A percentile compares a stretch with the other conserved stretches of the same genome.
Conservation (phyloP, 495 filamentous ascomycete species). For the Tricharina praecox region DNA sequence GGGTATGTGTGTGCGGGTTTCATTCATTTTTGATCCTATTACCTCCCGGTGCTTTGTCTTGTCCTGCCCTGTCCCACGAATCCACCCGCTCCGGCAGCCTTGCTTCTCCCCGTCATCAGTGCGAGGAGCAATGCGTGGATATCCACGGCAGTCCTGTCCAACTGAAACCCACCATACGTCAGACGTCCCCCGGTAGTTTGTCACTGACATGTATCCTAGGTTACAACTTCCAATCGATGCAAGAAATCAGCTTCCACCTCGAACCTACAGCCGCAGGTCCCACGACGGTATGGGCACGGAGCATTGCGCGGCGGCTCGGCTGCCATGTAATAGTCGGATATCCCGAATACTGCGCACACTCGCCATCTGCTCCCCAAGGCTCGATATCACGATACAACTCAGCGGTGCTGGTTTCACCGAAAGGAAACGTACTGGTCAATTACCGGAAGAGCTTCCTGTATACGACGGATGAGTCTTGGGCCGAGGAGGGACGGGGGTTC, state of each 20-base stretch:
- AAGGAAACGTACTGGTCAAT: constrained; percentile 56
- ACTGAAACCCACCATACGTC: too few relatives aligned
- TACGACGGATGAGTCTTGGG: constrained; percentile 86
- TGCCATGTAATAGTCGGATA: constrained; percentile 85
- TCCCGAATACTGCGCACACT: constrained; percentile 49
- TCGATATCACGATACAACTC: constrained; percentile 57
- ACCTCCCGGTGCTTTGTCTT: too few relatives aligned
- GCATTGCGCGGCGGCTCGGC: constrained; percentile 48
- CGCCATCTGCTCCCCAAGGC: constrained; percentile 26
- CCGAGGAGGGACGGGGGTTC: constrained; percentile 57
- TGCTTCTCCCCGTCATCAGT: not conserved
- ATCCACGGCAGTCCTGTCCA: too few relatives aligned
- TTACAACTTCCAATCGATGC: constrained; percentile 73
- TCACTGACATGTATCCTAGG: too few relatives aligned
- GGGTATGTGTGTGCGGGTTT: constrained; percentile 46
- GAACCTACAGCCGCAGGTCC: constrained; percentile 59
- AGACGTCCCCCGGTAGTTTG: too few relatives aligned
- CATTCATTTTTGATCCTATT: not conserved
- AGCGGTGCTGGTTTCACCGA: constrained; percentile 55
- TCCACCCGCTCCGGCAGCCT: too few relatives aligned
- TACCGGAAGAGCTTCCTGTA: constrained; percentile 86
- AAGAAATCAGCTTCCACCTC: constrained; percentile 63
- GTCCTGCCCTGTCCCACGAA: too few relatives aligned
- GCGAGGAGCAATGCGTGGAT: not conserved
- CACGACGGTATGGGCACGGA: constrained; percentile 63